Evolutionary conservation across 2,329 filamentous ascomycete genomes (phyloP).

Genomic region (Colletotrichum gloeosporioides): DNA sequence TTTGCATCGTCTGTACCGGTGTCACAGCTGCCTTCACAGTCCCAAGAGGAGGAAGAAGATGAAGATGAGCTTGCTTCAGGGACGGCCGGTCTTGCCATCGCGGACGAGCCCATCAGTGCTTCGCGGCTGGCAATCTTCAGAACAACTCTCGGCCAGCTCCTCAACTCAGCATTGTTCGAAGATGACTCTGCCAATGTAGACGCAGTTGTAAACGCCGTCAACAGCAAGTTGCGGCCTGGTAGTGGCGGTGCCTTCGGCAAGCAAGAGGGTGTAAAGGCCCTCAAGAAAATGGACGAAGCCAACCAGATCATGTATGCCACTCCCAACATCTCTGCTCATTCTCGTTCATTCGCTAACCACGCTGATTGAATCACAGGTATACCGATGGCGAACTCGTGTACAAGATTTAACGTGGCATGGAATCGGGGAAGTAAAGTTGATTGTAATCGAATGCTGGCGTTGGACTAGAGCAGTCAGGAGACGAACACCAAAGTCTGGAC

Average conservation of each 20-base stretch:
- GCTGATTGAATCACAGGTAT: conserved; percentile 46
- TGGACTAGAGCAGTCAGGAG: not conserved
- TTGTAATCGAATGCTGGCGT: not conserved
- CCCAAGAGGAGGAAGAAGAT: conserved; percentile 43
- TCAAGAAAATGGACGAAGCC: conserved; percentile 79
- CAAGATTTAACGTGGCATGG: conserved; percentile 58
- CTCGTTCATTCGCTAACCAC: not conserved
- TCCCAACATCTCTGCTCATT: not conserved
- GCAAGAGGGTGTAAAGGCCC: conserved; percentile 76
- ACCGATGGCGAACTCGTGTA: conserved; percentile 71
- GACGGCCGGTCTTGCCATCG: conserved; percentile 47
- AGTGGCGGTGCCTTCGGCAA: conserved; percentile 68
- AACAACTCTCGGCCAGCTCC: conserved; percentile 79
- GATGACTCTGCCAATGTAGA: conserved; percentile 83
- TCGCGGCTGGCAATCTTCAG: conserved; percentile 78
- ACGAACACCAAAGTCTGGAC: not conserved
- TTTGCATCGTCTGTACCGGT: conserved; percentile 81
- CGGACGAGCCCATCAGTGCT: conserved; percentile 58
- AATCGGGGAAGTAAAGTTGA: not conserved
- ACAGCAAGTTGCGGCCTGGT: conserved; percentile 65
- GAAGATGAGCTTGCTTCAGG: conserved; percentile 50
- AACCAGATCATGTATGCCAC: conserved; percentile 90
- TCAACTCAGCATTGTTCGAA: conserved; percentile 82
- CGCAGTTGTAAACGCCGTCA: conserved; percentile 79
- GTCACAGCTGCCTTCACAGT: conserved; percentile 66